Base-by-base conservation (phyloP, 2,329 filamentous ascomycete genomes). In the Acrocalymma vagum region DNA sequence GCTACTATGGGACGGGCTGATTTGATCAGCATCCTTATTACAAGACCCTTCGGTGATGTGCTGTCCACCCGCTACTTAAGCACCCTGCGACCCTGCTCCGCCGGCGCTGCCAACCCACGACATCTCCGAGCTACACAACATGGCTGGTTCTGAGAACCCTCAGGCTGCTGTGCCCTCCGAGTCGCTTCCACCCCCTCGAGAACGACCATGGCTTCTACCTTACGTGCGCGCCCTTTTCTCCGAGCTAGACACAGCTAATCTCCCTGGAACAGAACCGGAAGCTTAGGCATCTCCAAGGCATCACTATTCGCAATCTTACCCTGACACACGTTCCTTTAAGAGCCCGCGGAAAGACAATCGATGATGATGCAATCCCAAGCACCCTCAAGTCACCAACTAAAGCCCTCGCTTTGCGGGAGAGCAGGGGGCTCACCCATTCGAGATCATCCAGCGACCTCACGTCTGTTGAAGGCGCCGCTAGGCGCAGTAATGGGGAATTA, bases 271-370 rank as follows among this genome's bases (percentile, higher is more conserved):
- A 94, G 79, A 96, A 96, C 69, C 88, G 91, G 67, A 91, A 87
- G 68, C 78, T 97, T 37, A 85, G 93, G 38, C 92, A 96, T 75
- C 80, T 96, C 4, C 86, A 89, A 59, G 90, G 90, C 54, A 83
- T 97, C 56, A 93, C 88, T 40, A 75, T 96, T 35, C 89, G 93
- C 42, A 96, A 96, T 69, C 77, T 96, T 28, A 85, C 84, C 48
- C 85, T 96, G n/a, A 53, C 53, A 76, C 76, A 16, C 77, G 75
- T 49, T 74, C 77, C 43, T 74, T 73, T 60, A 74, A 61, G 79
- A 45, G 51, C 65, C 24, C 77, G 77, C 36, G 74, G 76, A 10
- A 81, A 79, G 69, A 87, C 89, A 25, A 86, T 87, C 60, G 88
- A 93, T 71, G 92, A 86, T 57, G 82, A 92, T 57, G 86, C 84